These are phyloP conservation scores for Fulvia fulva DNA, from an alignment of 2,329 filamentous ascomycete genomes.

Conservation along the genomic window DNA sequence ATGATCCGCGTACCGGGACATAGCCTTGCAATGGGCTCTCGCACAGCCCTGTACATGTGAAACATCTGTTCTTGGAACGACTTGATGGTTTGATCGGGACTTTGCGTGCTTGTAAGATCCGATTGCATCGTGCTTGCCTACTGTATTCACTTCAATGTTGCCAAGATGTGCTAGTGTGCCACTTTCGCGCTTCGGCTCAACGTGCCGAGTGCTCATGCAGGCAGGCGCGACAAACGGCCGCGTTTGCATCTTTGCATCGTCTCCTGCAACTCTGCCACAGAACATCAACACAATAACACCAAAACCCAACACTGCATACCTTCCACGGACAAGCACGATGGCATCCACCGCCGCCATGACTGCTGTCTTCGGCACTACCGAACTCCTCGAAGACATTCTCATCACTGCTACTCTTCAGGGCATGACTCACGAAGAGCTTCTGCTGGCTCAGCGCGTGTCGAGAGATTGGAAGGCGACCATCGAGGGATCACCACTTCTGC, in stretches of 20 bases:
- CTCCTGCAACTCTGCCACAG: neutral
- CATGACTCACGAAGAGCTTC: slow-evolving; percentile 1
- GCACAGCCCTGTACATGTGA: too few species aligned
- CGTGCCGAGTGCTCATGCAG: neutral
- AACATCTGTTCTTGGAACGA: too few species aligned
- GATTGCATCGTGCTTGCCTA: neutral
- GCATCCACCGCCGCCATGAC: neutral
- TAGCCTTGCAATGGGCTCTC: too few species aligned
- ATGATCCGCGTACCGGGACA: too few species aligned
- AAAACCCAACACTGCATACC: neutral
- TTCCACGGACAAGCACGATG: neutral
- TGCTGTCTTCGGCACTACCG: slow-evolving; percentile 5
- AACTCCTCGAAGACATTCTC: slow-evolving; percentile 11
- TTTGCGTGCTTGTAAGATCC: neutral
- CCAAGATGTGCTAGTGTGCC: neutral
- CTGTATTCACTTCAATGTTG: neutral
- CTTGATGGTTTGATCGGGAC: too few species aligned
- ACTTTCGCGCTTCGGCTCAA: neutral
- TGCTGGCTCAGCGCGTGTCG: slow-evolving; percentile 7
- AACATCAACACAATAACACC: neutral
- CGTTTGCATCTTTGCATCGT: neutral
- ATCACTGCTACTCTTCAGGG: neutral
- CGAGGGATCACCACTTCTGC: neutral
- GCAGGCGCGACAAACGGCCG: neutral
- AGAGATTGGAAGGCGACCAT: neutral